Evolutionary conservation across 352 stramenopile species (phyloP).

Genomic region (Phytopythium aichiense): DNA sequence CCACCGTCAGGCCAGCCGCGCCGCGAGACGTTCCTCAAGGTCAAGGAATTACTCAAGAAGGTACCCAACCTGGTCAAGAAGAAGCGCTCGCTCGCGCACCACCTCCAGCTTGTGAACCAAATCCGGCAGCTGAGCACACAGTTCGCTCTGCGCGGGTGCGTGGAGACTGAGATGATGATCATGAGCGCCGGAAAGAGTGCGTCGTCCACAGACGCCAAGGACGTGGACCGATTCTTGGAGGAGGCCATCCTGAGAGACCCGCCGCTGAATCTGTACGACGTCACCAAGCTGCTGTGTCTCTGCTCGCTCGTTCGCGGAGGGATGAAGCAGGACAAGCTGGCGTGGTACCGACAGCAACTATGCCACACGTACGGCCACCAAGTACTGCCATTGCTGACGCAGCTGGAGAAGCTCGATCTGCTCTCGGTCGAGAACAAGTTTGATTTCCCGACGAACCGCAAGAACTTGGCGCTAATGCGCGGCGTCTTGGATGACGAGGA

Average conservation of each 20-base stretch:
- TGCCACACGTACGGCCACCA: slow-evolving; percentile 83
- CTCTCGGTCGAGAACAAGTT: slow-evolving; percentile 58
- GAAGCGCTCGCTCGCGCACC: slow-evolving; percentile 58
- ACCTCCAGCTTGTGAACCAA: slow-evolving; percentile 59
- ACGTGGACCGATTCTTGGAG: slow-evolving; percentile 66
- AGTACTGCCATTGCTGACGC: slow-evolving; percentile 58
- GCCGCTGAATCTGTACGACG: slow-evolving; percentile 62
- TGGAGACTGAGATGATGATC: slow-evolving; percentile 82
- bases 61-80: slow-evolving; percentile 73
- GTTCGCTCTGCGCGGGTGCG: slow-evolving; percentile 49
- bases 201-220: slow-evolving; percentile 33
- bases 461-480: slow-evolving; percentile 34
- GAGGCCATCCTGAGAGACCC: slow-evolving; percentile 66
- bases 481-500: slow-evolving; percentile 49
- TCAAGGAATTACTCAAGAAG: slow-evolving; percentile 50
- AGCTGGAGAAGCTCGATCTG: slow-evolving; percentile 70
- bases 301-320: slow-evolving; percentile 67
- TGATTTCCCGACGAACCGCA: slow-evolving; percentile 51
- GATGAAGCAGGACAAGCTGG: slow-evolving; percentile 48
- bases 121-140: slow-evolving; percentile 60
- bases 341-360: slow-evolving; percentile 69
- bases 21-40: slow-evolving; percentile 29
- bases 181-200: slow-evolving; percentile 52
- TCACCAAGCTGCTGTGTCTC: slow-evolving; percentile 74
- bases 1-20: neutral